Evolutionary conservation across 1,284 basidiomycete species (phyloP).

Genomic region (Sutorius eximius): DNA sequence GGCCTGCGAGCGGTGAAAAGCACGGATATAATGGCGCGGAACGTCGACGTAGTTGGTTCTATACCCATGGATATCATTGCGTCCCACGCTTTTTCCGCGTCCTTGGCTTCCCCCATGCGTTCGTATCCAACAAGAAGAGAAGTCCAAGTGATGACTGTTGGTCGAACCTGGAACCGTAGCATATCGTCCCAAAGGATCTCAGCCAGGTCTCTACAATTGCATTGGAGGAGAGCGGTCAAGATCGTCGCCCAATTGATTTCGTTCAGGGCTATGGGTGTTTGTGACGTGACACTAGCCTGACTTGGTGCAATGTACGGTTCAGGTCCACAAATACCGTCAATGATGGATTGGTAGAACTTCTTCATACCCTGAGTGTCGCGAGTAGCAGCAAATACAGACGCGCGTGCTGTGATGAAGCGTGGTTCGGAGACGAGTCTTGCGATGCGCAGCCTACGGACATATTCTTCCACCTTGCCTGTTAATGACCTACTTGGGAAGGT

Average conservation of each 20-base stretch:
- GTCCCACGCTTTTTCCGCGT: slow-evolving; percentile 57
- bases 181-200: slow-evolving; percentile 66
- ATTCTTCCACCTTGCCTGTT: slow-evolving; percentile 41
- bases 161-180: slow-evolving; percentile 45
- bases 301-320: slow-evolving; percentile 48
- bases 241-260: slow-evolving; percentile 62
- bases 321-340: slow-evolving; percentile 49
- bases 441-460: slow-evolving; percentile 46
- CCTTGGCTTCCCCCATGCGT: slow-evolving; percentile 43
- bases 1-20: slow-evolving; percentile 50
- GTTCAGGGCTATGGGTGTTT: slow-evolving; percentile 50
- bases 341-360: slow-evolving; percentile 48
- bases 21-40: slow-evolving; percentile 60
- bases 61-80: slow-evolving; percentile 54
- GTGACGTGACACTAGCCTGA: slow-evolving; percentile 33
- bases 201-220: slow-evolving; percentile 53
- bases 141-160: slow-evolving; percentile 59
- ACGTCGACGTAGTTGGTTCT: slow-evolving; percentile 54
- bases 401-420: slow-evolving; percentile 48
- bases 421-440: slow-evolving; percentile 54
- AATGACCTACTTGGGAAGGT: slow-evolving; percentile 39
- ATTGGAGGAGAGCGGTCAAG: slow-evolving; percentile 57
- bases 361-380: slow-evolving; percentile 37
- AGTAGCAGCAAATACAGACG: slow-evolving; percentile 44
- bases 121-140: slow-evolving; percentile 63